phyloP scores from a whole-genome alignment of 768 basidiomycete species.

The Hysterangium stoloniferum region DNA sequence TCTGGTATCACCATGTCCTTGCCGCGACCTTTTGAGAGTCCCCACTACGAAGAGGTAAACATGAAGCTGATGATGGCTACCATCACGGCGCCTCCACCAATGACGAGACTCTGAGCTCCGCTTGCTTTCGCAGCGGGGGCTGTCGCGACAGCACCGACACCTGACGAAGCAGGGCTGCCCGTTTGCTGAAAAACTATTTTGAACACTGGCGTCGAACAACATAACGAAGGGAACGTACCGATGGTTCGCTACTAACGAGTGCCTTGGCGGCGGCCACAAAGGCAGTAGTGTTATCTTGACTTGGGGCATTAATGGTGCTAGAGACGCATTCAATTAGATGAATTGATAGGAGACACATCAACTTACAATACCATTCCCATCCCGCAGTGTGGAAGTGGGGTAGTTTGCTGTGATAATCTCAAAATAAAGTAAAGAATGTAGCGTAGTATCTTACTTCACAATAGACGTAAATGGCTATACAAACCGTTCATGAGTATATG shows the following conservation, averaged over 20 bases:
- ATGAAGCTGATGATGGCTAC: background rate
- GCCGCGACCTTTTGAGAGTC: background rate
- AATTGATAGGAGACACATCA: background rate
- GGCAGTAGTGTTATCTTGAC: background rate
- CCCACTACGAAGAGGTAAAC: background rate
- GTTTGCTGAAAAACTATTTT: conserved; percentile 8
- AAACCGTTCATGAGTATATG: background rate
- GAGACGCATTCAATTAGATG: background rate
- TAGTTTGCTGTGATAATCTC: conserved; percentile 14
- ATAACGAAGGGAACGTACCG: background rate
- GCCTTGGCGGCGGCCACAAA: conserved; percentile 22
- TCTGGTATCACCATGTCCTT: no score
- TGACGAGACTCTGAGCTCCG: background rate
- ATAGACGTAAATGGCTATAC: conserved; percentile 48
- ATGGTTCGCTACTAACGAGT: conserved; percentile 13
- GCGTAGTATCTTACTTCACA: conserved; percentile 30
- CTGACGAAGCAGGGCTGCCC: conserved; percentile 28
- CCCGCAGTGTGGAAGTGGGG: conserved; percentile 34
- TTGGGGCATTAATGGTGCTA: conserved; percentile 41
- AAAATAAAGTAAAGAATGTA: background rate
- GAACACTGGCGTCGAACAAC: background rate
- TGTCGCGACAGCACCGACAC: conserved; percentile 22
- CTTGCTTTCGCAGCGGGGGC: conserved; percentile 1
- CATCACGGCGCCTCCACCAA: background rate
- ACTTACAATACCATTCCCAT: conserved; percentile 40